Evolutionary conservation across 768 basidiomycete genomes (phyloP).

Genomic region (Tricholoma saponaceum): DNA sequence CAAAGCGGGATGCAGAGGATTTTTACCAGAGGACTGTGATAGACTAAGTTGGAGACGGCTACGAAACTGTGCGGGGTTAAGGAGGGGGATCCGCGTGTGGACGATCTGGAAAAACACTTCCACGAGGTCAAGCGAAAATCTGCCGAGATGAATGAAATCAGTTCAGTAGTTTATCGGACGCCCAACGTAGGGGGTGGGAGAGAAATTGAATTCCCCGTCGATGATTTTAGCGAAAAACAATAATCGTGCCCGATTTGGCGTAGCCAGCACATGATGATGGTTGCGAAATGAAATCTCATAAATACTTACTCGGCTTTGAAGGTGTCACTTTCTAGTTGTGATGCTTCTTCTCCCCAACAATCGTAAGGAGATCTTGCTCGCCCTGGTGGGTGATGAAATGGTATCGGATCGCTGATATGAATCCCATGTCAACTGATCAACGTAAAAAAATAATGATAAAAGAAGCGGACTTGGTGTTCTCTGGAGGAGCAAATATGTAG

Average conservation of each 20-base stretch:
- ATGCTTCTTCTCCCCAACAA: conserved; percentile 73
- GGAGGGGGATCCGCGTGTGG: conserved; percentile 82
- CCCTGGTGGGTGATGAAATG: conserved; percentile 25
- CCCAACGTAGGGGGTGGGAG: conserved; percentile 6
- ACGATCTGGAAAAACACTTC: conserved; percentile 95
- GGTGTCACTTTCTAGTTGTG: conserved; percentile 63
- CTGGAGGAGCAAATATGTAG: conserved; percentile 75
- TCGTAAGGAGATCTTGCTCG: conserved; percentile 49
- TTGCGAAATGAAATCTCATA: conserved; percentile 23
- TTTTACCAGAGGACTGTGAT: conserved; percentile 29
- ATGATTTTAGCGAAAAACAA: conserved; percentile 21
- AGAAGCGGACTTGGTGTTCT: conserved; percentile 37
- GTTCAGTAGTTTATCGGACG: conserved; percentile 12
- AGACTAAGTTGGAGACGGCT: conserved; percentile 52
- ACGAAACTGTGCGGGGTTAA: conserved; percentile 82
- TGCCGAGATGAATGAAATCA: conserved; percentile 28
- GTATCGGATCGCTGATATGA: conserved; percentile 33
- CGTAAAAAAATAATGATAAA: conserved; percentile 9
- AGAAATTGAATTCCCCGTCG: conserved; percentile 10
- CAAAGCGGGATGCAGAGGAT: conserved; percentile 63
- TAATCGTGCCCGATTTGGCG: not conserved
- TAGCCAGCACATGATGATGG: conserved; percentile 25
- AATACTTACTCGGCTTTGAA: conserved; percentile 81
- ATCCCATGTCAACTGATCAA: conserved; percentile 10
- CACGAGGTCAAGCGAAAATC: conserved; percentile 89